Evolutionary conservation across 805 yeast genomes (phyloP), one percentile per base, ranked within the genome.

Genomic region (Metschnikowia bowlesiae): DNA sequence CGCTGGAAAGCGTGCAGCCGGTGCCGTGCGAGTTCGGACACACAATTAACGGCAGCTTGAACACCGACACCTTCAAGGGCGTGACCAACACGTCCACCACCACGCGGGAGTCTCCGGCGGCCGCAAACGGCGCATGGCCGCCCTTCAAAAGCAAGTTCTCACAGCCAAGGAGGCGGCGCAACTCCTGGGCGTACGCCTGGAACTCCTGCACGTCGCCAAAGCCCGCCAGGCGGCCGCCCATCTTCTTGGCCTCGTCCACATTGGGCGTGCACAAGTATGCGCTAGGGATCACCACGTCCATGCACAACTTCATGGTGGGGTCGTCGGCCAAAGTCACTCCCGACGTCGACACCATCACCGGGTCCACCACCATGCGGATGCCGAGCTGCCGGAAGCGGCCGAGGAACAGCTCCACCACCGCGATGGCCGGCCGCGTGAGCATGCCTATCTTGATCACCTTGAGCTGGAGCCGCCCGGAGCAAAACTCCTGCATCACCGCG

Each of bases 1-100:
- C 77, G 0, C 96, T 83, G 0, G 95, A 82, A 46, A 90, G 71
- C 0, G 96, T 87, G 66, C 97, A 90, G 1, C 97, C 97, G 3
- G 96, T 88, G 10, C 97, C 97, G 64, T 90, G 97, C 1, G 88
- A 82, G 60, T 84, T 80, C 2, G 67, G 64, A 0, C 89, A 71
- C 6, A 68, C 59, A 3, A 76, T 61, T 48, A 62, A 75, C 1
- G 64, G 66, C 16, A 85, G 83, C 46, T 71, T 74, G 61, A 74
- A 83, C 1, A 81, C 58, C 0, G 76, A 69, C 43, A 68, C 63
- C 2, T 59, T 53, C 11, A 70, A 69, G 2, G 59, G 56, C 1
- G 59, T 18, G 10, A 35, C 40, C 41, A 29, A 16, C 1, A 39
- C 22, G 8, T 50, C 38, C 22, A 34, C 32, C 34, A 30, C 43